Base-by-base conservation (phyloP, 2,329 filamentous ascomycete genomes). In the Ascochyta rabiei region DNA sequence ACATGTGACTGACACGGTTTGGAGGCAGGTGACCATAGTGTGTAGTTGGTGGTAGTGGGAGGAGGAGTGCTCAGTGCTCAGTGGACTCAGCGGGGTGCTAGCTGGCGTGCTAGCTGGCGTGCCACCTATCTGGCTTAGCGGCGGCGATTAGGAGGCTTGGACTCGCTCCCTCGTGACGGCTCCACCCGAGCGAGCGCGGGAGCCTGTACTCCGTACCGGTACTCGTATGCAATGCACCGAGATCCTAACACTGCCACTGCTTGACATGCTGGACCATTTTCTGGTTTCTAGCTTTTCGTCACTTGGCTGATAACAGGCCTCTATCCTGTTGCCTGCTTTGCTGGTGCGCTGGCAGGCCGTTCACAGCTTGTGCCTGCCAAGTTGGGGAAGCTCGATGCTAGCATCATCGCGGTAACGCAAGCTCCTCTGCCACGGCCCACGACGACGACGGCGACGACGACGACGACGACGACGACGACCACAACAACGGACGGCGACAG, bases 311-410 rank as follows among this genome's bases (percentile, higher is more conserved):
- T 12, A 12, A 23, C 19, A 15, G 26, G 15, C n/a, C 21, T 41
- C 16, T 28, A 19, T 23, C 38, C 15, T 6, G 9, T 30, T 6
- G 15, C 7, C n/a, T 12, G 13, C 19, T 12, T 28, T 40, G 48
- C 16, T 42, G 10, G 43, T 46, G 39, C 40, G 42, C 33, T 48
- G 51, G 50, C 57, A 50, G 56, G 50, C 48, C 40, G 48, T 43
- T 49, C 43, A 44, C 53, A 54, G 43, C 48, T 60, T 41, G 61
- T 55, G 64, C 55, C 57, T 65, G 64, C 63, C 63, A 60, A 58
- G 60, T 65, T 57, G 57, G 59, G 59, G 53, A 53, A 62, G 52
- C 41, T 60, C 51, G 43, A 62, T 60, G 55, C 60, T 62, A 60
- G 64, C 60, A 63, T 60, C 57, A 56, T 55, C 61, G 59, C 57